Evolutionary conservation across 345 rosid genomes (phyloP), one percentile per base, ranked within the genome.

Genomic region (Rhodamnia argentea): DNA sequence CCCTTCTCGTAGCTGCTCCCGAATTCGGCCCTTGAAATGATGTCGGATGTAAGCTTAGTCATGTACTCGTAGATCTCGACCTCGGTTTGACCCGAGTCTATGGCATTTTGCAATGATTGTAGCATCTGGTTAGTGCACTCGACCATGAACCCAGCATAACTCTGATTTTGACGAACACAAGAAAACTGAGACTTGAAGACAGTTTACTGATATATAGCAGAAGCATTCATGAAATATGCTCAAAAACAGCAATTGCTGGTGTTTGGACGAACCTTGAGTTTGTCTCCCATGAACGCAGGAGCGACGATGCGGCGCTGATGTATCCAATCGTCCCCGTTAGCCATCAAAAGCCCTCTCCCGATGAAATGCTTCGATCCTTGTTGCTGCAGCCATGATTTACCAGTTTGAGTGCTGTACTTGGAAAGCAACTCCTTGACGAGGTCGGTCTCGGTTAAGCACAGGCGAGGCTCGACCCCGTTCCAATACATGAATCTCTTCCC

Each of bases 351-450:
- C 14, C 98, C 99, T 58, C 91, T 90, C 0, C 99, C 99, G 0
- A 95, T 93, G 82, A 97, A 97, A 88, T 96, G 95, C 84, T 94
- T 94, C 0, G 96, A 85, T 10, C 99, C 99, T 86, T 97, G 94
- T 57, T 92, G 99, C 42, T 97, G 99, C 16, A 94, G 87, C 99
- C 99, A 97, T 9, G 99, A 96, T 86, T 94, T 97, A 0, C 99
- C 99, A 6, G 98, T 90, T 52, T 91, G 92, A 2, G 91, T 87
- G 87, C 94, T 92, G 86, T 95, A 92, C 90, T 94, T 97, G 13
- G 90, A 86, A 4, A 97, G 75, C 13, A 96, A 84, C 84, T 95
- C 99, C 62, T 92, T 97, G 52, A 97, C 95, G 92, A 96, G 84
- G 50, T 93, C 98, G 0, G 92, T 90, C 85, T 97, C 99, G 1